Conservation (phyloP, 768 basidiomycete species). For the Sporobolomyces phaffii region DNA sequence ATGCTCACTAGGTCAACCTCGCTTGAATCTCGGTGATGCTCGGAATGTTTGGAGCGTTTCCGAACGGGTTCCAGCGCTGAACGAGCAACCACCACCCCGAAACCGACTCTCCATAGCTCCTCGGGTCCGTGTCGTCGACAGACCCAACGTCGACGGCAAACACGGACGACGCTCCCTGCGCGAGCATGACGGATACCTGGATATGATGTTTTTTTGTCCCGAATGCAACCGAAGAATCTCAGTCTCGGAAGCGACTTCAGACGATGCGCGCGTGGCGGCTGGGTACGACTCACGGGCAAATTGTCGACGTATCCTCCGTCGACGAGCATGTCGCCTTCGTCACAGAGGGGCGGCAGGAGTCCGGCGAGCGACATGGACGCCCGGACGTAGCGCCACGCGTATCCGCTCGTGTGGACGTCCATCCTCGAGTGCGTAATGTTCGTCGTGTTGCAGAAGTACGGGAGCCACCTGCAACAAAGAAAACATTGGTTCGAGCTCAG, state of each 20-base stretch:
- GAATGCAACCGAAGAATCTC: too few relatives aligned
- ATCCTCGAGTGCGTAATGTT: slow-evolving; percentile 93
- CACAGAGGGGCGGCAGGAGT: slow-evolving; percentile 85
- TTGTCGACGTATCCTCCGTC: slow-evolving; percentile 62
- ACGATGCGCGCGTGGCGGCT: too few relatives aligned
- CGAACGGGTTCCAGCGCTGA: slow-evolving; percentile 86
- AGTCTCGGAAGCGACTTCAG: too few relatives aligned
- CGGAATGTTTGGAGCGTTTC: slow-evolving; percentile 64
- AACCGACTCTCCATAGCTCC: slow-evolving; percentile 88
- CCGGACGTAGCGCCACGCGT: slow-evolving; percentile 91
- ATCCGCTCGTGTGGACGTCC: slow-evolving; percentile 97
- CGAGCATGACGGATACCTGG: slow-evolving; percentile 83
- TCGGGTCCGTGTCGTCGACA: slow-evolving; percentile 90
- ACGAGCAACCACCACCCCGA: slow-evolving; percentile 94
- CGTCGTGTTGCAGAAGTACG: slow-evolving; percentile 89
- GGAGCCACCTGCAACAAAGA: slow-evolving; percentile 99
- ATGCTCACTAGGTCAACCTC: slow-evolving; percentile 82
- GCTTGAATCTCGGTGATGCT: slow-evolving; percentile 89
- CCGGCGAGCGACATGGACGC: slow-evolving; percentile 98
- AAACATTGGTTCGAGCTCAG: too few relatives aligned
- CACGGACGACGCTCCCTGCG: slow-evolving; percentile 80
- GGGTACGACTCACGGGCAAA: slow-evolving; percentile 57
- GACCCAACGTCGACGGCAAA: slow-evolving; percentile 90
- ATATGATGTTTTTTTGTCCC: too few relatives aligned
- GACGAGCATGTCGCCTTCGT: slow-evolving; percentile 85